Base-by-base conservation (phyloP, 2,329 filamentous ascomycete genomes). In the Emmonsiellopsis sp. region DNA sequence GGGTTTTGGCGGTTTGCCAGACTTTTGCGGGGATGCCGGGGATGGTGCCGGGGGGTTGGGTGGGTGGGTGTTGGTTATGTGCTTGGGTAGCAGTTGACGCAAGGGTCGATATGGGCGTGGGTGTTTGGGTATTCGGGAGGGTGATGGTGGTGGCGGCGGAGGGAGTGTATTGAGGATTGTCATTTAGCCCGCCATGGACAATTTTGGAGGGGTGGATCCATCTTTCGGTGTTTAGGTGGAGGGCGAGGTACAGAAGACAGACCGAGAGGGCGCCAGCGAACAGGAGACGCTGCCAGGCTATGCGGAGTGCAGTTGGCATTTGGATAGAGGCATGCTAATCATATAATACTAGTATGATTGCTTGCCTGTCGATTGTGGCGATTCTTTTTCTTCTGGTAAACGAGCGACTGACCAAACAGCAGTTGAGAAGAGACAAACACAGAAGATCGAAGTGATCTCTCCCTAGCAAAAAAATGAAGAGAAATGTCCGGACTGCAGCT, bases 1-100 rank as follows among this genome's bases (percentile, higher is more conserved):
- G 40, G 43, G 53, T 31, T 46, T 58, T 40, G 57, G 65, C 37
- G 42, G 58, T 36, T 47, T 62, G 60, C 60, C 61, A 62, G 11
- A 61, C 50, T 47, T 61, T 62, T 14, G 55, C 53, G 6, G 57
- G 61, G 17, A 60, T 55, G 5, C 53, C 49, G 36, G 49, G 53
- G 14, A 54, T 54, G 31, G 48, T 13, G 31, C 34, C 53, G 13
- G 32, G 37, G 49, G 46, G 8, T 11, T 27, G 9, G 31, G 9
- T 11, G 34, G 31, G 8, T 44, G 42, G 42, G 37, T 11, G 6
- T 40, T 40, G 3, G 37, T 4, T 11, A 11, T 11, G 11, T 14
- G 37, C 11, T 40, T 40, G 37, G 11, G 11, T 14, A 4, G 37
- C 11, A 11, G 37, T 11, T 40, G 37, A 11, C 11, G 37, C 11